These are phyloP conservation scores for Diaporthe caulivora DNA, from an alignment of 2,329 filamentous ascomycete genomes.

Conservation along the genomic window DNA sequence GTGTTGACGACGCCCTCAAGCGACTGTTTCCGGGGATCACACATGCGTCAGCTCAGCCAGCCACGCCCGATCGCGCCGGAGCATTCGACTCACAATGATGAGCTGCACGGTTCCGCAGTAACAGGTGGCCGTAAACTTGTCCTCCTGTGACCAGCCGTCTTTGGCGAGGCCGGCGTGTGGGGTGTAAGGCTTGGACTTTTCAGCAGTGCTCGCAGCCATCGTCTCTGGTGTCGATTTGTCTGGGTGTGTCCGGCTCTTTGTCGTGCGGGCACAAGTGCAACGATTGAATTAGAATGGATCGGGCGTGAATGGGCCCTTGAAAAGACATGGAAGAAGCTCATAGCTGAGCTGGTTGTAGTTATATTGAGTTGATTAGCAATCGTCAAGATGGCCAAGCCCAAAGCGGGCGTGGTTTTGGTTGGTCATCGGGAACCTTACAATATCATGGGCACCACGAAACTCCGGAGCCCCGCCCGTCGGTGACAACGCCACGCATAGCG, in stretches of 20 bases:
- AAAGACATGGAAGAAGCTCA: neutral
- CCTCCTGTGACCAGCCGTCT: neutral
- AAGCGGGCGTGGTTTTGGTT: neutral
- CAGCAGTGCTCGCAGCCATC: neutral
- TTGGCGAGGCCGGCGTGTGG: neutral
- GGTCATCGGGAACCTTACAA: no score
- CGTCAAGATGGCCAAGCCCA: neutral
- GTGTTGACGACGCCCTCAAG: slow-evolving; percentile 55
- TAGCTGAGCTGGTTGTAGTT: no score
- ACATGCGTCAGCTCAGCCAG: neutral
- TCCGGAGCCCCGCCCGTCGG: neutral
- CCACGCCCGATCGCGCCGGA: neutral
- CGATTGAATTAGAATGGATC: neutral
- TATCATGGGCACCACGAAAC: neutral
- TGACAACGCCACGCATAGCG: no score
- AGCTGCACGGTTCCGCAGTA: neutral
- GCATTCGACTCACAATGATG: neutral
- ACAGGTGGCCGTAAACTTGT: neutral
- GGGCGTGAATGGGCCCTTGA: neutral
- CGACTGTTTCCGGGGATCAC: neutral
- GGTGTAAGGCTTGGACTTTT: neutral
- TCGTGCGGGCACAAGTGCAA: neutral
- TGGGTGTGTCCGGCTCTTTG: neutral
- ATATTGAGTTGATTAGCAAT: neutral
- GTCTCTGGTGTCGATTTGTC: neutral